phyloP scores from a whole-genome alignment of 2,329 filamentous ascomycete species.

The Huntiella omanensis region DNA sequence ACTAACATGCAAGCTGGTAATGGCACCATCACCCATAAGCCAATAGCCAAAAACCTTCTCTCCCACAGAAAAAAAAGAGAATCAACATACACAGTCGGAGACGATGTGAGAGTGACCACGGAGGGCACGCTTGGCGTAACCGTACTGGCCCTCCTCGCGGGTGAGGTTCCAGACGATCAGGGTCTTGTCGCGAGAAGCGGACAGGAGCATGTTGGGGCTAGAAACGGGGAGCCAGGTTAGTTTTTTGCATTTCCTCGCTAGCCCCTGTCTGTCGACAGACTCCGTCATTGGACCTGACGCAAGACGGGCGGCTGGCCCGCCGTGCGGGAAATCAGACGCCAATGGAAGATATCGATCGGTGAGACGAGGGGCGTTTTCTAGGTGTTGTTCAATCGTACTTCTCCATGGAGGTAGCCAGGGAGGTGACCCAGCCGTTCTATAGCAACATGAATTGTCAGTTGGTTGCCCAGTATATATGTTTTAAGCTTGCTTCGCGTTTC shows the following conservation, averaged over 20 bases:
- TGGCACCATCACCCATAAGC: too few species aligned
- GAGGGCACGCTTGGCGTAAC: slow-evolving; percentile 97
- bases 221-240: slow-evolving; percentile 12
- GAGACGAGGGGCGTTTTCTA: too few species aligned
- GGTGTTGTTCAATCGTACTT: slow-evolving; percentile 43
- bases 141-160: slow-evolving; percentile 94
- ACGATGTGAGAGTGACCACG: slow-evolving; percentile 99
- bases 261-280: too few species aligned
- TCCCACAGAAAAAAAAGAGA: neutral
- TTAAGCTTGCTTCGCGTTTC: slow-evolving; percentile 5
- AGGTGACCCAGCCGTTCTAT: slow-evolving; percentile 94
- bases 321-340: too few species aligned
- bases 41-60: too few species aligned
- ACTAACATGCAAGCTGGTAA: too few species aligned
- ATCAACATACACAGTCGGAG: slow-evolving; percentile 86
- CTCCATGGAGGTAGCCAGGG: slow-evolving; percentile 94
- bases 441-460: slow-evolving; percentile 11
- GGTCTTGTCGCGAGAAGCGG: slow-evolving; percentile 91
- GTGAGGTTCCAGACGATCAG: slow-evolving; percentile 99
- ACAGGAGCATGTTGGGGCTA: slow-evolving; percentile 99
- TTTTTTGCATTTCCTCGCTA: neutral
- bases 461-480: slow-evolving; percentile 8
- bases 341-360: too few species aligned
- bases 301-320: too few species aligned
- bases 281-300: too few species aligned